phyloP scores from a whole-genome alignment of 768 basidiomycete genomes.

The Chalciporus chontae region DNA sequence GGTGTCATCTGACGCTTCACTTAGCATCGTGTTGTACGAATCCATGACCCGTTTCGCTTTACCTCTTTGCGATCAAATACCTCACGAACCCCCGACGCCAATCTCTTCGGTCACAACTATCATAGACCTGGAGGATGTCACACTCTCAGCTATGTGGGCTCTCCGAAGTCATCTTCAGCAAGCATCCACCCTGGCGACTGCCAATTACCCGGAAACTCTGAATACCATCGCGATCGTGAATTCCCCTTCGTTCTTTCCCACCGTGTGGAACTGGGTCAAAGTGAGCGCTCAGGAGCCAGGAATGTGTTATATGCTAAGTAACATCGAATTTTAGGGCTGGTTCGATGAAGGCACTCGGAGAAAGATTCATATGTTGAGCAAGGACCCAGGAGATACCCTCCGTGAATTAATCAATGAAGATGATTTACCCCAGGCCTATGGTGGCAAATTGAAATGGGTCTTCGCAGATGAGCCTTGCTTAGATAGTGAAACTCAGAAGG shows the following conservation, averaged over 20 bases:
- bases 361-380: constrained; percentile 74
- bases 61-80: constrained; percentile 59
- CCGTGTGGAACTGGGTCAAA: constrained; percentile 84
- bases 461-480: constrained; percentile 65
- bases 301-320: neutral
- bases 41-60: constrained; percentile 61
- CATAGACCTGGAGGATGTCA: constrained; percentile 65
- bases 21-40: constrained; percentile 66
- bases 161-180: constrained; percentile 72
- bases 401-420: constrained; percentile 43
- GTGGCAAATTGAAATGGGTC: constrained; percentile 69
- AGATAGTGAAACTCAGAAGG: constrained; percentile 49
- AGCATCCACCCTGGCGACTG: constrained; percentile 69
- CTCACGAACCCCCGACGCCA: constrained; percentile 50
- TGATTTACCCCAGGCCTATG: constrained; percentile 66
- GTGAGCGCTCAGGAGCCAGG: constrained; percentile 29
- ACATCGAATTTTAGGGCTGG: constrained; percentile 46
- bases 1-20: neutral
- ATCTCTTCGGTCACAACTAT: constrained; percentile 63
- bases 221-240: constrained; percentile 68
- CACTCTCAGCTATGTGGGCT: constrained; percentile 64
- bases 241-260: constrained; percentile 78
- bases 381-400: constrained; percentile 52
- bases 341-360: constrained; percentile 76
- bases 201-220: constrained; percentile 80